Evolutionary conservation across 1,284 basidiomycete species (phyloP).

Genomic region (Butyriboletus appendiculatus): DNA sequence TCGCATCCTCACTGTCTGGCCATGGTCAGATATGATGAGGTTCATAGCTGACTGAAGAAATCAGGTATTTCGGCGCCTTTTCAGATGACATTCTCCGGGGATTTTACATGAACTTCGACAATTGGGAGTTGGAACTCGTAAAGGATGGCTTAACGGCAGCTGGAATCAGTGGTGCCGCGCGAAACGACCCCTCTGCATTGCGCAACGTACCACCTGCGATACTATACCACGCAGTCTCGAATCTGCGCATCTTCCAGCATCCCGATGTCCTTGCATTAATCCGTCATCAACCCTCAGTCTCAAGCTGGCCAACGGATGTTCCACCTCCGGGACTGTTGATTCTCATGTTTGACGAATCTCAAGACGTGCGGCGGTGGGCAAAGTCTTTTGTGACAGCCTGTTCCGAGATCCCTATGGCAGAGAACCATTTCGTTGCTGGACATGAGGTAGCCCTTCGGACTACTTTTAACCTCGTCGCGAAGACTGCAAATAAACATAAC

Average conservation of each 20-base stretch:
- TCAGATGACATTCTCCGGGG: constrained; percentile 44
- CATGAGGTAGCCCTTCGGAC: constrained; percentile 48
- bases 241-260: constrained; percentile 60
- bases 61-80: constrained; percentile 71
- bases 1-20: constrained; percentile 11
- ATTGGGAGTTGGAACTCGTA: constrained; percentile 62
- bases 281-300: constrained; percentile 42
- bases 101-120: constrained; percentile 68
- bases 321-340: constrained; percentile 62
- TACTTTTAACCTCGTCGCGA: constrained; percentile 32
- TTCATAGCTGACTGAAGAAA: constrained; percentile 21
- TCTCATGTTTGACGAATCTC: constrained; percentile 53
- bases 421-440: constrained; percentile 45
- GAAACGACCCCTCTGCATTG: constrained; percentile 13
- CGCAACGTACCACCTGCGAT: constrained; percentile 47
- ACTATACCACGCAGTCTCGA: constrained; percentile 68
- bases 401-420: constrained; percentile 47
- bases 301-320: constrained; percentile 57
- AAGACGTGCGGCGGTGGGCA: constrained; percentile 61
- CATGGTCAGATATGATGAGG: constrained; percentile 1
- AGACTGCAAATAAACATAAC: constrained; percentile 5
- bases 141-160: constrained; percentile 45
- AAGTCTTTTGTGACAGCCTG: constrained; percentile 40
- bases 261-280: constrained; percentile 49
- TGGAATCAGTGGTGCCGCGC: constrained; percentile 29